A percentile compares a stretch with the other conserved stretches of the same genome.
Evolutionary conservation across 768 basidiomycete species (phyloP).

Genomic region (Podaxis pistillaris): DNA sequence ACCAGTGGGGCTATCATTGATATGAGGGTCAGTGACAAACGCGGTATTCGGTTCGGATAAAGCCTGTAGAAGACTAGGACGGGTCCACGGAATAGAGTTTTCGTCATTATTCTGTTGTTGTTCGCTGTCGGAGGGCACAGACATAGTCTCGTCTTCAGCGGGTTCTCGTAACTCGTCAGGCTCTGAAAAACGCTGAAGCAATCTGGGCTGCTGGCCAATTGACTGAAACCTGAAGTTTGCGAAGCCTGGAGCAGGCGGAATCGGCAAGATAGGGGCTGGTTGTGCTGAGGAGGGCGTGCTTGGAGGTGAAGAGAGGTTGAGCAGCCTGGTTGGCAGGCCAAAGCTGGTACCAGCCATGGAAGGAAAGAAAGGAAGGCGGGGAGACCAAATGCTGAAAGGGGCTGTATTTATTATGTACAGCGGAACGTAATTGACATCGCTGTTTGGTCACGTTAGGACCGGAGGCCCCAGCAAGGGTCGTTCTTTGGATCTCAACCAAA

Average conservation of each 20-base stretch:
- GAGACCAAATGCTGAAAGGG: neutral
- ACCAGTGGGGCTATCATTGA: neutral
- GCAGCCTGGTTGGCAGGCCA: neutral
- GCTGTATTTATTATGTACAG: neutral
- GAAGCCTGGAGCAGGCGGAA: constrained; percentile 5
- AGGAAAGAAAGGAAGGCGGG: neutral
- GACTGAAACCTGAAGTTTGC: constrained; percentile 6
- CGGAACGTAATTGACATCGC: neutral
- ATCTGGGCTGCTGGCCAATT: constrained; percentile 5
- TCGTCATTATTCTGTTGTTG: neutral
- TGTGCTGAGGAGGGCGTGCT: neutral
- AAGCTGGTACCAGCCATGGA: constrained; percentile 4
- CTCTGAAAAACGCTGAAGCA: constrained; percentile 8
- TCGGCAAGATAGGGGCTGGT: neutral
- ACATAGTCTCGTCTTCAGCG: neutral
- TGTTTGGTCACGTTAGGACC: constrained; percentile 5
- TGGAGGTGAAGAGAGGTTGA: neutral
- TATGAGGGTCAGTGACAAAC: neutral
- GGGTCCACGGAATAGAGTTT: neutral
- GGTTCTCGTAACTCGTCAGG: neutral
- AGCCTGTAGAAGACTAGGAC: neutral
- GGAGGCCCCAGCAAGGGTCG: neutral
- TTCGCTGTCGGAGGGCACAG: constrained; percentile 1
- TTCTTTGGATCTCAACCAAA: neutral
- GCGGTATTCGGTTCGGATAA: neutral